Base-by-base conservation (phyloP, 2,329 filamentous ascomycete genomes). In the Penicillium frequentans region DNA sequence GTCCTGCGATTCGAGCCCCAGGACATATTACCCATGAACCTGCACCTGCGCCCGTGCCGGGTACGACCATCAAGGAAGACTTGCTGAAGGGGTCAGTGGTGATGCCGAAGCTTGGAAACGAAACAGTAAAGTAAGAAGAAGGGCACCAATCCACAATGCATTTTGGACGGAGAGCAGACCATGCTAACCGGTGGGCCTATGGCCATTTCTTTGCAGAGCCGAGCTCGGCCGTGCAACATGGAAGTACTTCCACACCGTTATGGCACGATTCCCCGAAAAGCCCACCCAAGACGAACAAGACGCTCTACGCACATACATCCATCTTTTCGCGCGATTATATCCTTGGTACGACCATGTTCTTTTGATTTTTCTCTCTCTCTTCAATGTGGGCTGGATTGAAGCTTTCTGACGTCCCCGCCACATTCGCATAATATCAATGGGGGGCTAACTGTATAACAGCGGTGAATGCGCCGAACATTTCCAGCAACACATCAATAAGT, bases 401-500 rank as follows among this genome's bases (percentile, higher is more conserved):
- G 39, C 39, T 45, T 33, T 10, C 7, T 24, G 23, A 14, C 24
- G 16, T 35, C 6, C 11, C 6, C 21, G 49, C 42, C 27, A 19
- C 27, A 33, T 39, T 37, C 37, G 21, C 39, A 42, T 29, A 19
- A 42, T 5, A 16, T 55, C 7, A 42, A 45, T 35, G 37, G 50
- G 31, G 44, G 45, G 10, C 61, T 67, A 55, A 65, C 49, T 11
- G 44, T 50, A 49, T 57, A 54, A 61, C 66, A 83, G 82, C 70
- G 86, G 86, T 70, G 86, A 88, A 74, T 88, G 86, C 70, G 85
- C 86, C 10, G 75, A 80, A 59, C 86, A 88, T 68, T 88, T 88
- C 69, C 81, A 84, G 59, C 73, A 81, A 62, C 81, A 87, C 61
- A 71, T 88, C 33, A 79, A 81, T 64, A 84, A 85, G 63, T 88